Percentiles rank a stretch among this genome's conserved stretches.
phyloP scores from a whole-genome alignment of 2,329 filamentous ascomycete species.

The Calonectria crousiana region DNA sequence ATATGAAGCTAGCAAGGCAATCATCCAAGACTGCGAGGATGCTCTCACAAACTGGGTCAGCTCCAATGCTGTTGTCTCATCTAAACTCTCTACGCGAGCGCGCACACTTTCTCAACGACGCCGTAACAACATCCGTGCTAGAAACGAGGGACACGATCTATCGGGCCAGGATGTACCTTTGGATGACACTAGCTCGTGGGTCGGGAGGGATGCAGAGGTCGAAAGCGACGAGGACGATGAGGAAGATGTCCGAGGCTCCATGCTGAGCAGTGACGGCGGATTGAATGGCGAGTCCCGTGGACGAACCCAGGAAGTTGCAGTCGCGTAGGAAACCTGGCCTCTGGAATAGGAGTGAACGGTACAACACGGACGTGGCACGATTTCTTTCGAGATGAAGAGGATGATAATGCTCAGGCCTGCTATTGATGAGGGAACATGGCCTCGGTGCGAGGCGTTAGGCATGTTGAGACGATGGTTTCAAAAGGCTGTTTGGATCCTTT shows the following conservation, averaged over 20 bases:
- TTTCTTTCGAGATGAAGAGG: background rate
- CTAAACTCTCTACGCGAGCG: conserved; percentile 88
- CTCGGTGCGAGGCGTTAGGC: conserved; percentile 46
- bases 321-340: conserved; percentile 50
- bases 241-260: conserved; percentile 61
- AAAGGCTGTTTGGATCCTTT: conserved; percentile 42
- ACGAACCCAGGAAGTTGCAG: conserved; percentile 65
- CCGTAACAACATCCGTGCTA: conserved; percentile 75
- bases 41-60: conserved; percentile 97
- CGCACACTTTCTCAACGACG: conserved; percentile 90
- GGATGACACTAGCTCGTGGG: conserved; percentile 87
- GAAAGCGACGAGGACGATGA: conserved; percentile 76
- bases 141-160: conserved; percentile 83
- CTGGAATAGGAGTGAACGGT: conserved; percentile 9
- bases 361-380: background rate
- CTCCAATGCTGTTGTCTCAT: conserved; percentile 87
- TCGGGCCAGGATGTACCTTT: conserved; percentile 84
- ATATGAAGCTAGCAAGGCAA: conserved; percentile 97
- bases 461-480: conserved; percentile 34
- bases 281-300: conserved; percentile 69
- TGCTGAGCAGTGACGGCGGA: conserved; percentile 64
- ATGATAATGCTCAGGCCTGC: conserved; percentile 16
- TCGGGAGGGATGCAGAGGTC: conserved; percentile 76
- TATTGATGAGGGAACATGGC: conserved; percentile 36
- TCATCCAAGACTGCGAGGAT: conserved; percentile 99